phyloP scores from a whole-genome alignment of 2,329 filamentous ascomycete genomes.

The Fulvia fulva region DNA sequence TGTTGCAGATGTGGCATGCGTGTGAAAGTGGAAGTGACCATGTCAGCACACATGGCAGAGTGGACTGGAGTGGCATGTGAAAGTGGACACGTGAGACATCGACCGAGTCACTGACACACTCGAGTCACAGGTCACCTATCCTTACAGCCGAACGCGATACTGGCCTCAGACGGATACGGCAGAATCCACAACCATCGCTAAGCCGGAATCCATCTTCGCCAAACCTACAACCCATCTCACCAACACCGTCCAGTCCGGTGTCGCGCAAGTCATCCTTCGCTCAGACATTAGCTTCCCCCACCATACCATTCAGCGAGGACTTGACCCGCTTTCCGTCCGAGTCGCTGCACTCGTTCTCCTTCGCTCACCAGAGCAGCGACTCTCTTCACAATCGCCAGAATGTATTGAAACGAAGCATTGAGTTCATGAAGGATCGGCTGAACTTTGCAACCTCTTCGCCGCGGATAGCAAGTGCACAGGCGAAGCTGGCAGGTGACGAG shows the following conservation, averaged over 20 bases:
- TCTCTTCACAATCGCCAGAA: slow-evolving; percentile 87
- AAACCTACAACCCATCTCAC: slow-evolving; percentile 70
- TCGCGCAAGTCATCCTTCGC: slow-evolving; percentile 49
- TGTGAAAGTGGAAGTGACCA: background rate
- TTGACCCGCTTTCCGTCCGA: slow-evolving; percentile 89
- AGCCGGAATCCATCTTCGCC: slow-evolving; percentile 63
- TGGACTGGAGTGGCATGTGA: background rate
- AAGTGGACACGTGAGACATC: slow-evolving; percentile 3
- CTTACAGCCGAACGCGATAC: slow-evolving; percentile 54
- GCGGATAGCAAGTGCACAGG: slow-evolving; percentile 77
- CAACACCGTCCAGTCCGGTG: slow-evolving; percentile 63
- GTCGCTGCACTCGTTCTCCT: slow-evolving; percentile 96
- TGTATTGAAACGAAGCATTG: slow-evolving; percentile 86
- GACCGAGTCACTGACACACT: slow-evolving; percentile 12
- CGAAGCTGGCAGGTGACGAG: slow-evolving; percentile 73
- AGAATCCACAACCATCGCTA: slow-evolving; percentile 54
- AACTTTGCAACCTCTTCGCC: slow-evolving; percentile 74
- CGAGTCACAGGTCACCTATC: slow-evolving; percentile 66
- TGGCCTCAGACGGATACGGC: slow-evolving; percentile 88
- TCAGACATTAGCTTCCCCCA: slow-evolving; percentile 65
- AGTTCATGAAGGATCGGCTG: slow-evolving; percentile 92
- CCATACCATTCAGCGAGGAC: slow-evolving; percentile 73
- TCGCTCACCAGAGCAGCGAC: slow-evolving; percentile 91
- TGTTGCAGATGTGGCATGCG: background rate
- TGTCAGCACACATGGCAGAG: background rate